Evolutionary conservation across 768 basidiomycete species (phyloP).

Genomic region (Tephrocybe rancida): DNA sequence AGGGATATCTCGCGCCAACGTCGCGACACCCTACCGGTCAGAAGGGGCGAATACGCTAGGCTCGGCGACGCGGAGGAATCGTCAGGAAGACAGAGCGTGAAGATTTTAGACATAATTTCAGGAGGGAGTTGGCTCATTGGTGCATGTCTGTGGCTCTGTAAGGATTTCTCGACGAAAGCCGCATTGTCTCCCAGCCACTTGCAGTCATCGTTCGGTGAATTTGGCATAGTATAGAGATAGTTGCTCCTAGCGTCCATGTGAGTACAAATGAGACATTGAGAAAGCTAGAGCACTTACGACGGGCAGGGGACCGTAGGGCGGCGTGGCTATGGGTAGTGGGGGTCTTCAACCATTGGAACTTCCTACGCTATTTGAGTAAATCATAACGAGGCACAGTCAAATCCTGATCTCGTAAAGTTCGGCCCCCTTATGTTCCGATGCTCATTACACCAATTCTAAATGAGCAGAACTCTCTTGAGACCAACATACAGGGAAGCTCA

Average conservation of each 20-base stretch:
- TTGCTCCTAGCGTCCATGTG: no score
- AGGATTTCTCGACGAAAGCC: not conserved
- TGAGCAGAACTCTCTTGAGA: no score
- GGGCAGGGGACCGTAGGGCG: not conserved
- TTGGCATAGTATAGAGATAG: no score
- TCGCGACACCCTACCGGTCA: not conserved
- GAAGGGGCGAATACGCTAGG: not conserved
- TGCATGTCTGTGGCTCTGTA: not conserved
- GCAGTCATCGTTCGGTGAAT: no score
- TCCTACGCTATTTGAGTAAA: not conserved
- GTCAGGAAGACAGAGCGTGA: not conserved
- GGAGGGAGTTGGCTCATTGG: not conserved
- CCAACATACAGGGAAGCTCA: no score
- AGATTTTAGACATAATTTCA: conserved; percentile 1
- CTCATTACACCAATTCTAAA: not conserved
- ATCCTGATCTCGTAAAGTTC: not conserved
- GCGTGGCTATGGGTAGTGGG: not conserved
- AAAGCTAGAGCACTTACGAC: not conserved
- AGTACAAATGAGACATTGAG: no score
- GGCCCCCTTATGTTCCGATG: not conserved
- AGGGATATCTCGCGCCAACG: conserved; percentile 2
- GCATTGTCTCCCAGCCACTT: not conserved
- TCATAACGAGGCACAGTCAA: not conserved
- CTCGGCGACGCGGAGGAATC: not conserved
- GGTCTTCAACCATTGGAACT: no score